phyloP scores from a whole-genome alignment of 176 grass and related monocot species.

The Phragmites australis region DNA sequence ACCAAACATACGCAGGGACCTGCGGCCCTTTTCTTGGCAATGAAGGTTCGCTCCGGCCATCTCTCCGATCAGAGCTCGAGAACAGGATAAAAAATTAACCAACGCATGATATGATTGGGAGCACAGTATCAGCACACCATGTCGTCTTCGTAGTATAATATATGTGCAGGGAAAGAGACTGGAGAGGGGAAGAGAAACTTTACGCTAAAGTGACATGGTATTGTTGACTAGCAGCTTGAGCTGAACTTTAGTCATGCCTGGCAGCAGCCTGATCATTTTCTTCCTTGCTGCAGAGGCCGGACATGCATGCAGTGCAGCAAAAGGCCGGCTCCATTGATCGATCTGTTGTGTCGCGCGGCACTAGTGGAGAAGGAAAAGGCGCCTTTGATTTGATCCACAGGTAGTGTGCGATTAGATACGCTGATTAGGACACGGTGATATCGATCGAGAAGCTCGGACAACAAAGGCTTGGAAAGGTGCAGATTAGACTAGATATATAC shows the following conservation, averaged over 20 bases:
- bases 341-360: conserved; percentile 21
- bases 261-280: neutral
- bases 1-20: conserved; percentile 30
- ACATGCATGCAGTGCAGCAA: conserved; percentile 26
- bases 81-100: neutral
- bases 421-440: conserved; percentile 49
- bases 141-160: neutral
- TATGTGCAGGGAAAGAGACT: neutral
- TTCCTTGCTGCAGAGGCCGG: neutral
- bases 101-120: conserved; percentile 33
- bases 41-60: conserved; percentile 8
- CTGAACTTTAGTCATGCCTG: neutral
- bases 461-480: conserved; percentile 1
- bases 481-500: neutral
- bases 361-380: conserved; percentile 14
- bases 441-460: conserved; percentile 28
- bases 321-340: conserved; percentile 23
- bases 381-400: conserved; percentile 46
- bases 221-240: neutral
- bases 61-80: conserved; percentile 2
- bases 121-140: conserved; percentile 21
- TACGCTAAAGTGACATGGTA: conserved; percentile 19
- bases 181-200: neutral
- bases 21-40: conserved; percentile 40
- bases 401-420: conserved; percentile 52